Base-by-base conservation (phyloP, 371 early-diverging fungal genomes). In the Mortierella sp. region DNA sequence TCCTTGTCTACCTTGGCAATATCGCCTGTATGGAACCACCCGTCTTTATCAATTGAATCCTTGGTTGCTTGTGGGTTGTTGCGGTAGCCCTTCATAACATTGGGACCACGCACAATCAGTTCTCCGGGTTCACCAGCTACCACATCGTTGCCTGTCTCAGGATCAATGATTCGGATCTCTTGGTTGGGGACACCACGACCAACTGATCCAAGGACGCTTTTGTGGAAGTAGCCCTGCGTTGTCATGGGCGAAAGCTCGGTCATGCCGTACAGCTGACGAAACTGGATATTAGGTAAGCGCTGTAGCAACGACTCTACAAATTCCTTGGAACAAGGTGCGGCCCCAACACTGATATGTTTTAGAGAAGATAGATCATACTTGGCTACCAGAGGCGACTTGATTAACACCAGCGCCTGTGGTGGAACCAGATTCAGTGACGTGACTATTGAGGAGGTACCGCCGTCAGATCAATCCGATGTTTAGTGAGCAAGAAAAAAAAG, bases 11-110 rank as follows among this genome's bases (percentile, higher is more conserved):
- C 84, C 7, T 83, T 77, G 9, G 86, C 95, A 12, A 95, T 75
- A 71, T 96, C 96, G n/a, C 94, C 95, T 0, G 93, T 93, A 26
- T 88, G 90, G 74, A 94, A 80, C 82, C 88, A 95, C 1, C 91
- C 92, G 50, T 88, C 86, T 0, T 59, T 18, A 51, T 89, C 89
- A 62, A 95, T 88, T 2, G 89, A 85, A 16, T 82, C 87, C 11
- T 76, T 81, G 0, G 93, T 92, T 0, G 91, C 93, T 48, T 88
- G 68, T 14, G 84, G 80, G 56, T 87, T 88, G 50, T 89, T 86
- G 30, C 86, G 72, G 53, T 92, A 89, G 4, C 89, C 90, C 64
- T 83, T 62, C 84, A 86, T 83, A 19, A 84, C 80, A 60, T 89
- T 92, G 3, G 94, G 91, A 0, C 96, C 94, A 21, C 88, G 86